A percentile compares a stretch with the other conserved stretches of the same genome.
These are phyloP conservation scores for Saturnispora sanitii DNA, from an alignment of 805 yeast genomes.

Conservation along the genomic window DNA sequence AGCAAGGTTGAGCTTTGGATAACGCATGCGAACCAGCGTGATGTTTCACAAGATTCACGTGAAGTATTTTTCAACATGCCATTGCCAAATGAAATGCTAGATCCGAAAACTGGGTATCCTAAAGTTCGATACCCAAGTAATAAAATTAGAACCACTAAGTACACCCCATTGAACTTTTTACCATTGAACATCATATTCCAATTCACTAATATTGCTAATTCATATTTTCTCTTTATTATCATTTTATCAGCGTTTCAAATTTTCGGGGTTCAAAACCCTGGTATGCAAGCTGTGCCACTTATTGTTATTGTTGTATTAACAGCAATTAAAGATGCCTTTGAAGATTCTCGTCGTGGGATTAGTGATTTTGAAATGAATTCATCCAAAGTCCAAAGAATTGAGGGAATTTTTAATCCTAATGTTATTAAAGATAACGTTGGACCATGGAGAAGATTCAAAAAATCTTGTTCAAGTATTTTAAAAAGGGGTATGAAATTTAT, in stretches of 20 bases:
- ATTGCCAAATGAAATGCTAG: slow-evolving; percentile 50
- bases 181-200: slow-evolving; percentile 48
- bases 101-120: slow-evolving; percentile 42
- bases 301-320: slow-evolving; percentile 70
- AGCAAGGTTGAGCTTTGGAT: slow-evolving; percentile 5
- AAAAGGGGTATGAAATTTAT: slow-evolving; percentile 5
- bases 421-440: slow-evolving; percentile 45
- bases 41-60: slow-evolving; percentile 22
- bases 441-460: slow-evolving; percentile 62
- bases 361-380: slow-evolving; percentile 64
- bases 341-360: slow-evolving; percentile 57
- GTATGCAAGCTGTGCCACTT: slow-evolving; percentile 69
- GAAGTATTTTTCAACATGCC: slow-evolving; percentile 47
- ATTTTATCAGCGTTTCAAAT: slow-evolving; percentile 54
- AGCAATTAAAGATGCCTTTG: slow-evolving; percentile 68
- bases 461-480: slow-evolving; percentile 32
- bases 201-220: slow-evolving; percentile 50
- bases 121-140: slow-evolving; percentile 37
- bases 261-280: slow-evolving; percentile 68
- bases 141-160: slow-evolving; percentile 54
- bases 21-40: neutral
- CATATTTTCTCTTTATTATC: slow-evolving; percentile 45
- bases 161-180: slow-evolving; percentile 46
- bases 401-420: slow-evolving; percentile 48
- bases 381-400: slow-evolving; percentile 47